Evolutionary conservation across 139 green algal genomes (phyloP).

Genomic region (Dunaliella sp.): DNA sequence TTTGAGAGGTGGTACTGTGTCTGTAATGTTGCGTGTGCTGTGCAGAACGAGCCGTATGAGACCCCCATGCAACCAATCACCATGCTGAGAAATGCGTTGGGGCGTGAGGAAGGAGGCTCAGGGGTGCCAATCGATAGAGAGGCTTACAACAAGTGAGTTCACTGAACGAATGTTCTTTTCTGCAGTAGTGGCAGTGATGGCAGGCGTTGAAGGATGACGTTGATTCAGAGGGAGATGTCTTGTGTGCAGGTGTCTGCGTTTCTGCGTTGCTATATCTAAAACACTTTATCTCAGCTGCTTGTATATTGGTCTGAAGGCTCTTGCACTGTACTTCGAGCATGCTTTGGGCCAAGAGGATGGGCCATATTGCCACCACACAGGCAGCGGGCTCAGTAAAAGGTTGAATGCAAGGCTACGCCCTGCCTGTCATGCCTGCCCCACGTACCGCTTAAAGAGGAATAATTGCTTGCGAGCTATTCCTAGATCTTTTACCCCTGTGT

Average conservation of each 20-base stretch:
- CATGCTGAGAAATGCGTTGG: constrained; percentile 92
- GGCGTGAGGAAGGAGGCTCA: constrained; percentile 84
- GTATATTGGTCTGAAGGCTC: background rate
- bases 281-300: background rate
- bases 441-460: no score
- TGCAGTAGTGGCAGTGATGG: background rate
- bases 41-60: constrained; percentile 71
- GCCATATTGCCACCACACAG: no score
- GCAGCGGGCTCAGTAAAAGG: no score
- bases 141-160: constrained; percentile 62
- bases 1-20: no score
- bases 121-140: constrained; percentile 77
- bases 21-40: no score
- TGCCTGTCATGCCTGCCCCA: no score
- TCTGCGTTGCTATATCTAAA: background rate
- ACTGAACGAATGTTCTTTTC: background rate
- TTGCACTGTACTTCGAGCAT: background rate
- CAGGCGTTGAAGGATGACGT: background rate
- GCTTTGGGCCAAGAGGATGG: no score
- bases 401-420: no score
- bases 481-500: no score
- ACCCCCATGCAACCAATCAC: constrained; percentile 89
- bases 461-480: no score
- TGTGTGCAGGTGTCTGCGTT: background rate
- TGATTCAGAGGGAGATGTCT: background rate